Evolutionary conservation across 2,329 filamentous ascomycete species (phyloP), one percentile per base, ranked within the genome.

Genomic region (Sporothrix mexicana): DNA sequence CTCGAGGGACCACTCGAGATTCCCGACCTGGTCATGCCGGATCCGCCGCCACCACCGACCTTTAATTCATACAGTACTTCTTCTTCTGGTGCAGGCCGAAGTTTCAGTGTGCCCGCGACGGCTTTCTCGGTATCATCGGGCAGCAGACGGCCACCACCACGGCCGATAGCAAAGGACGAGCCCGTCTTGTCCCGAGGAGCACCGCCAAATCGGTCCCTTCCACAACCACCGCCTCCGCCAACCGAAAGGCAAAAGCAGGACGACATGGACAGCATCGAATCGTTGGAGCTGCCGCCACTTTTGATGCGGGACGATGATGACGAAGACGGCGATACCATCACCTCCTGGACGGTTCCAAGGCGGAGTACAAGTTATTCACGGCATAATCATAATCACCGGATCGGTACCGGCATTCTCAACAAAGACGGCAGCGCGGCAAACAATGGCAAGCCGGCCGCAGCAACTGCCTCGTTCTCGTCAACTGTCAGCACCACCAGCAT

Each of bases 151-250:
- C 25, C 66, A 8, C 43, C 41, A 64, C 36, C 20, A 17, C 45
- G 20, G 2, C 36, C 17, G 41, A 10, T 7, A 23, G 53, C 15
- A 30, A 30, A 30, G 10, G 47, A 53, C 17, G 72, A 45, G 20
- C 13, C 70, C 6, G 41, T 64, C 17, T 49, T 66, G 78, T 82
- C 23, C 1, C 36, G 75, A 3, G 83, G 84, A 0, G 84, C 86
- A 0, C 84, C 85, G 0, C 85, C 85, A 0, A 83, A 75, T 5
- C 79, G 81, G n/a, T 83, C 83, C 2, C 80, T 87, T 2, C 84
- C 84, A 0, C 76, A 77, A 0, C 79, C 79, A 6, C 80, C 80
- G 0, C 74, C 77, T 3, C 74, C 77, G 0, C 78, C 80, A 23
- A 36, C 30, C 30, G 30, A 36, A 36, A 36, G 3, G 30, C 23